Percentiles rank a stretch among this genome's conserved stretches.
Evolutionary conservation across 2,329 filamentous ascomycete genomes (phyloP).

Genomic region (Chaetomiaceae sp.): DNA sequence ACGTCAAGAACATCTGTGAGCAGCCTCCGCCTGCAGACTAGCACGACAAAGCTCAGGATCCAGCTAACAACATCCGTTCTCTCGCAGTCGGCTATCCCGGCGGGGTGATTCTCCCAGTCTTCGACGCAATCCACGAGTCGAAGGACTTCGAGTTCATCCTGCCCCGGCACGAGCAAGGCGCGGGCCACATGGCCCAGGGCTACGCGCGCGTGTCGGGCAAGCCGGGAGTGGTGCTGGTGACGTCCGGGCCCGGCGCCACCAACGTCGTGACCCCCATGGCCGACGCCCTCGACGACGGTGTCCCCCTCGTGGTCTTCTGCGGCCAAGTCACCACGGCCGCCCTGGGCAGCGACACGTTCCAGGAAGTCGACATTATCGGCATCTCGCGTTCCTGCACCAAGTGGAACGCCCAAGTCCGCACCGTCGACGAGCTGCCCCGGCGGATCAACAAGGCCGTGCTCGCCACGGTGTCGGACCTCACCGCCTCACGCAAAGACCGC

Average conservation of each 20-base stretch:
- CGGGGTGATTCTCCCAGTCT: slow-evolving; percentile 93
- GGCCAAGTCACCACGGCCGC: slow-evolving; percentile 86
- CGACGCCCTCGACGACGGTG: slow-evolving; percentile 91
- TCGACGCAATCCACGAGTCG: slow-evolving; percentile 98
- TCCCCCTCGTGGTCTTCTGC: slow-evolving; percentile 90
- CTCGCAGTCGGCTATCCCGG: slow-evolving; percentile 76
- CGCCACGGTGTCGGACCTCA: slow-evolving; percentile 84
- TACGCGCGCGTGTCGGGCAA: slow-evolving; percentile 91
- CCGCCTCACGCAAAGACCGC: slow-evolving; percentile 69
- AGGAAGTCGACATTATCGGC: slow-evolving; percentile 90
- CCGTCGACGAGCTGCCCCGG: slow-evolving; percentile 82
- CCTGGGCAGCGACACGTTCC: slow-evolving; percentile 94
- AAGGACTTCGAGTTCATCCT: slow-evolving; percentile 94
- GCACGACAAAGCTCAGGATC: background rate
- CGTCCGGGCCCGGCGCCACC: slow-evolving; percentile 91
- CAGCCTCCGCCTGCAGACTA: slow-evolving; percentile 40
- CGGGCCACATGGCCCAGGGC: slow-evolving; percentile 97
- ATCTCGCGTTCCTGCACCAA: slow-evolving; percentile 95
- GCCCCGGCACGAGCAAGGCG: slow-evolving; percentile 93
- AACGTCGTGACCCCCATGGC: slow-evolving; percentile 97
- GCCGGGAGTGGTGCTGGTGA: slow-evolving; percentile 93
- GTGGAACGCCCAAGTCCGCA: slow-evolving; percentile 99
- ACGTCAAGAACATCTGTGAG: slow-evolving; percentile 93
- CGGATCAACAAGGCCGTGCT: slow-evolving; percentile 98
- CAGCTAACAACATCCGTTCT: background rate